Evolutionary conservation across 2,329 filamentous ascomycete genomes (phyloP).

Genomic region (Cercospora sp.): DNA sequence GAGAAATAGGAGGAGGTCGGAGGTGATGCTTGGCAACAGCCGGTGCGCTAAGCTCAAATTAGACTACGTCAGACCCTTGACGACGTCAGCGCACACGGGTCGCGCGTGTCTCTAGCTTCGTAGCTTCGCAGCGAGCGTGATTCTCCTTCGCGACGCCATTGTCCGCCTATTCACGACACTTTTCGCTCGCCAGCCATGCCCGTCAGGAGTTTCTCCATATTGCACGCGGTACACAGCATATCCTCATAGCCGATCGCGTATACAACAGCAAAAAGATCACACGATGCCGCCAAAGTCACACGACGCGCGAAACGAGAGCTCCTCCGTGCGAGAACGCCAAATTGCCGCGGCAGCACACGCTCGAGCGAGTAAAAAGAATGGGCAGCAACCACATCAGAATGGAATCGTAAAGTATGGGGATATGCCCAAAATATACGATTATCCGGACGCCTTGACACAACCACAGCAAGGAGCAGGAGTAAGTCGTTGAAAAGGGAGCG

Average conservation of each 20-base stretch:
- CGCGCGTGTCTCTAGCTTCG: conserved; percentile 4
- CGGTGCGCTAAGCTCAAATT: neutral
- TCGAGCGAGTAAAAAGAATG: conserved; percentile 40
- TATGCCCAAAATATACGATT: conserved; percentile 30
- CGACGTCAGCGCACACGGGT: conserved; percentile 4
- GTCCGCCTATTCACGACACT: neutral
- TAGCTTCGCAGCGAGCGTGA: neutral
- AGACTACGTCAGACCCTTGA: neutral
- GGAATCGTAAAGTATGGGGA: conserved; percentile 34
- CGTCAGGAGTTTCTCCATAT: neutral
- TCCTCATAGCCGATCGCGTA: neutral
- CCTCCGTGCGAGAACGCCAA: conserved; percentile 46
- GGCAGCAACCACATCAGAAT: conserved; percentile 24
- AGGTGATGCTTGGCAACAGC: neutral
- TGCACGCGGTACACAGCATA: conserved; percentile 10
- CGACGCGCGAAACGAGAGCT: conserved; percentile 40
- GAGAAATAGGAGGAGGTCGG: neutral
- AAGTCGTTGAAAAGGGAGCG: conserved; percentile 4
- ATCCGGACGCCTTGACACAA: conserved; percentile 21
- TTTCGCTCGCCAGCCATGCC: conserved; percentile 5
- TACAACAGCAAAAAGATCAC: neutral
- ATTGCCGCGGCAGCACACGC: conserved; percentile 41
- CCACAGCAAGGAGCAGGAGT: conserved; percentile 19
- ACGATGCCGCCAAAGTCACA: conserved; percentile 39
- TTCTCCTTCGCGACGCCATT: conserved; percentile 4